Percentiles rank a stretch among this genome's conserved stretches.
These are phyloP conservation scores for Aspergillus terreus DNA, from an alignment of 2,329 filamentous ascomycete species.

Conservation along the genomic window DNA sequence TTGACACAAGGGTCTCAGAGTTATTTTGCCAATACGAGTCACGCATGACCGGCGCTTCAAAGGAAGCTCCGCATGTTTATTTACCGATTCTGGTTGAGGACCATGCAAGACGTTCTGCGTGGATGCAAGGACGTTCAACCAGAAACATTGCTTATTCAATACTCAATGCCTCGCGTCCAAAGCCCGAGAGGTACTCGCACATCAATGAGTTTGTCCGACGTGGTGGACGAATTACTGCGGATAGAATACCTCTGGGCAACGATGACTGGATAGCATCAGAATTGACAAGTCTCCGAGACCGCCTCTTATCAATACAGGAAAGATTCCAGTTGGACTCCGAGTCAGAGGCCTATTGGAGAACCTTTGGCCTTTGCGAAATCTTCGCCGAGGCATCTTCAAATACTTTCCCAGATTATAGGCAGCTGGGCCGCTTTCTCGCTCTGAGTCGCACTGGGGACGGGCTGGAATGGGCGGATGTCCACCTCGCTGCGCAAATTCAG, in stretches of 20 bases:
- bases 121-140: constrained; percentile 51
- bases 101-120: constrained; percentile 53
- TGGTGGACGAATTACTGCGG: constrained; percentile 31
- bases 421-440: constrained; percentile 27
- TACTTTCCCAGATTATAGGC: constrained; percentile 13
- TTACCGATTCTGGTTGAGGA: constrained; percentile 62
- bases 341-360: constrained; percentile 27
- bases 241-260: constrained; percentile 22
- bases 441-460: constrained; percentile 28
- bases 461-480: constrained; percentile 56
- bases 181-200: constrained; percentile 13
- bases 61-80: constrained; percentile 50
- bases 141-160: constrained; percentile 56
- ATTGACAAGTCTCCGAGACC: constrained; percentile 16
- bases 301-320: constrained; percentile 18
- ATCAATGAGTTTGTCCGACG: constrained; percentile 36
- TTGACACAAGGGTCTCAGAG: constrained; percentile 53
- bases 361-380: constrained; percentile 33
- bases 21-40: constrained; percentile 44
- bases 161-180: constrained; percentile 37
- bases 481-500: constrained; percentile 60
- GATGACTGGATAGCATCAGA: constrained; percentile 16
- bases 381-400: constrained; percentile 14
- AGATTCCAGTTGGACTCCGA: constrained; percentile 9
- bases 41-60: constrained; percentile 14